Percentiles rank a stretch among this genome's conserved stretches.
Evolutionary conservation across 805 yeast species (phyloP).

Genomic region (Zygotorulaspora sp.): DNA sequence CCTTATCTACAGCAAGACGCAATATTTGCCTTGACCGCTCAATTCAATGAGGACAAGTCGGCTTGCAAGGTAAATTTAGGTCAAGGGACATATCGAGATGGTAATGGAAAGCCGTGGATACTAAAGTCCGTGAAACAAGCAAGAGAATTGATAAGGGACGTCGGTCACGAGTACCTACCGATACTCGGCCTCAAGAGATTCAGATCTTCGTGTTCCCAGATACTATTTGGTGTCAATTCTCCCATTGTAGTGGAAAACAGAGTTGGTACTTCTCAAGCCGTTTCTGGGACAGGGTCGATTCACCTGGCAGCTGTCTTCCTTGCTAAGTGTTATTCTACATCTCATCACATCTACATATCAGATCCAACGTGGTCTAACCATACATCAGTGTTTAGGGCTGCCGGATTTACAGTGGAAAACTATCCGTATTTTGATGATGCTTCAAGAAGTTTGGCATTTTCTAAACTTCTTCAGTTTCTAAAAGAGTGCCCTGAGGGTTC

Average conservation of each 20-base stretch:
- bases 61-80: constrained; percentile 3
- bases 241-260: constrained; percentile 1
- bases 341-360: constrained; percentile 4
- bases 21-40: constrained; percentile 3
- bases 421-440: constrained; percentile 1
- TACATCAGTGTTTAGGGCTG: constrained; percentile 1
- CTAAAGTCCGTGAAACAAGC: constrained; percentile 2
- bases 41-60: constrained; percentile 2
- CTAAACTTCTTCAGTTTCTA: constrained; percentile 2
- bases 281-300: constrained; percentile 9
- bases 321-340: constrained; percentile 2
- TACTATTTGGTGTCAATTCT: constrained; percentile 1
- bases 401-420: constrained; percentile 2
- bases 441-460: constrained; percentile 1
- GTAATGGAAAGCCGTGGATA: constrained; percentile 3
- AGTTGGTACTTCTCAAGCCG: constrained; percentile 5
- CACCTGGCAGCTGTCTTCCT: constrained; percentile 7
- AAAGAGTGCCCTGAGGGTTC: constrained; percentile 11
- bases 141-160: constrained; percentile 1
- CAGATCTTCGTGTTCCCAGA: constrained; percentile 2
- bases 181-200: constrained; percentile 3
- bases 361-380: constrained; percentile 3
- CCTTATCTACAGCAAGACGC: constrained; percentile 3
- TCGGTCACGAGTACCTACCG: constrained; percentile 3
- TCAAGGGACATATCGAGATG: constrained; percentile 3